phyloP scores from a whole-genome alignment of 1,139 yeast species.

The Zhuliangozyma blackwelliae region DNA sequence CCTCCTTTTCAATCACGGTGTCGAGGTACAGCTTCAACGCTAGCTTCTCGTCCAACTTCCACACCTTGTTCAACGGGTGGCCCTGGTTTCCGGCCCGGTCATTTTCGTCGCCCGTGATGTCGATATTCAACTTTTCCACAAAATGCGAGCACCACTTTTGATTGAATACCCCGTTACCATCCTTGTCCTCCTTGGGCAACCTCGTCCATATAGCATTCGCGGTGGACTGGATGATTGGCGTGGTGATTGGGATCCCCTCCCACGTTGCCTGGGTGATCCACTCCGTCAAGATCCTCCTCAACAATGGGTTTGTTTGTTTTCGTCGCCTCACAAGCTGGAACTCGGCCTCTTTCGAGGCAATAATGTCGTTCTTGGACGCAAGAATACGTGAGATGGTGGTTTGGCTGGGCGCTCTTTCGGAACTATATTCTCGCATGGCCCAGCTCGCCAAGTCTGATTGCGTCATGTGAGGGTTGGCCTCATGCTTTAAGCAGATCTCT shows the following conservation, averaged over 20 bases:
- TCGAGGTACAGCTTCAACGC: constrained; percentile 35
- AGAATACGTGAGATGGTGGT: constrained; percentile 63
- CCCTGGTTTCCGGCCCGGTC: constrained; percentile 35
- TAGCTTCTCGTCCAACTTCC: constrained; percentile 58
- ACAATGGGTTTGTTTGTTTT: constrained; percentile 51
- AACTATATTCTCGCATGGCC: constrained; percentile 55
- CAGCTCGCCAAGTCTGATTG: constrained; percentile 63
- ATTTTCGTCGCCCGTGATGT: constrained; percentile 42
- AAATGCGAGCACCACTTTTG: constrained; percentile 66
- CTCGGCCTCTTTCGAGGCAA: constrained; percentile 57
- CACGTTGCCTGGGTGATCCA: constrained; percentile 68
- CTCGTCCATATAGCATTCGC: constrained; percentile 64
- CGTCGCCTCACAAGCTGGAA: constrained; percentile 51
- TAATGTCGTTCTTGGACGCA: constrained; percentile 53
- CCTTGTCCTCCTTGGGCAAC: constrained; percentile 49
- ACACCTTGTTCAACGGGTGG: constrained; percentile 49
- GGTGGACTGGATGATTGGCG: constrained; percentile 60
- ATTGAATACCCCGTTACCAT: constrained; percentile 61
- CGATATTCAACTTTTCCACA: constrained; percentile 49
- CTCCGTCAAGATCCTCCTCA: constrained; percentile 56
- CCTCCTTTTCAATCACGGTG: constrained; percentile 25
- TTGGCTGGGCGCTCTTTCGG: constrained; percentile 56
- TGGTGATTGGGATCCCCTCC: constrained; percentile 63
- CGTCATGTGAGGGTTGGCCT: constrained; percentile 62
- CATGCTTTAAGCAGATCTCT: constrained; percentile 64